Evolutionary conservation across 139 green algal species (phyloP), one percentile per base, ranked within the genome.

Genomic region (Spirogloea muscicola): DNA sequence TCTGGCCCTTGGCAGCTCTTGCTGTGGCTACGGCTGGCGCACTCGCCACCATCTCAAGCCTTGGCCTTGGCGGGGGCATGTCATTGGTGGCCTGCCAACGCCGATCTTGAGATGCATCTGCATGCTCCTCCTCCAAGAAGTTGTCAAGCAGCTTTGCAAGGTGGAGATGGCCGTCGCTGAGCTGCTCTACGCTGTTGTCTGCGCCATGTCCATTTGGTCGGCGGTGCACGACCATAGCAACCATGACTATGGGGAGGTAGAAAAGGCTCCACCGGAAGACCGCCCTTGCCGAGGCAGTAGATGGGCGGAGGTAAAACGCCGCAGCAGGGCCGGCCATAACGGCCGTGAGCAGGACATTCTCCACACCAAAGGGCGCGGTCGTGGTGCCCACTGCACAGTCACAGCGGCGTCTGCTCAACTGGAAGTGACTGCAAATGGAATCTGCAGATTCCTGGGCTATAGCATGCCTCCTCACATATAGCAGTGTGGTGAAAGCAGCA

Each of bases 191-290:
- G 41, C 27, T 37, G 41, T 59, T 13, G 13, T 5, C 4, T 25
- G 4, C 4, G 33, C 36, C 4, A 58, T 27, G 27, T 61, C 13
- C 29, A 36, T 72, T 58, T 34, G 90, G 92, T 42, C 87, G 33
- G 33, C 94, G 81, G 82, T 97, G 92, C 13, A 92, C 18, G 5
- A 91, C 75, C 74, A 98, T 86, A 40, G 72, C 80, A 1, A 60
- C 58, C 89, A 98, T 92, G 70, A 95, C 87, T 36, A 93, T 31
- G 25, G 94, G 94, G 38, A 99, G 85, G 85, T 96, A 90, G 39
- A 97, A 57, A 60, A 99, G 84, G 62, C 84, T 93, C 57, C 84
- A 84, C 34, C 84, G 82, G 82, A 99, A 98, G 40, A 97, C 81
- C 10, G 81, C 80, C 9, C 93, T 82, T 2, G 94, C 93, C 5